Evolutionary conservation across 257 asterid species (phyloP), one percentile per base, ranked within the genome.

Genomic region (Scutellaria minor): DNA sequence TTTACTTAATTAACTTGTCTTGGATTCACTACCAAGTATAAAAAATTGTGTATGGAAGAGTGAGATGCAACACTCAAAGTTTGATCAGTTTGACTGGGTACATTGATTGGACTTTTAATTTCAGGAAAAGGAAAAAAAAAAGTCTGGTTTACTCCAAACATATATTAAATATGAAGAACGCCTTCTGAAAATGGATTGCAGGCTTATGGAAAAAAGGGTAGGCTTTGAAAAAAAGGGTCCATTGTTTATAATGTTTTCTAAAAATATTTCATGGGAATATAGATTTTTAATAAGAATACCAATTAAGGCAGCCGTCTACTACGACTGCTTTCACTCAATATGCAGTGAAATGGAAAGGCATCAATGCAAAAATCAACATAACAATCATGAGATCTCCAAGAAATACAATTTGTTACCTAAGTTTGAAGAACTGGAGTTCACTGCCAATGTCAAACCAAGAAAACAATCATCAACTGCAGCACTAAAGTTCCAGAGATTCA

Each of bases 401-500:
- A 20, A 55, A 66, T 3, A 59, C 47, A 75, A 40, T 48, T 39
- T 41, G 48, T 64, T 87, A 89, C 96, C 97, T 72, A 84, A 71
- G 61, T 80, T 78, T 52, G 93, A 78, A 71, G 82, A 84, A 76
- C 90, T 91, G 72, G 97, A 92, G 70, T 85, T 88, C 74, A 90
- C 85, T 71, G 96, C 97, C 83, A 91, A 83, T 59, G 96, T 87
- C 90, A 91, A 84, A 65, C 93, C 96, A 77, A 91, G 96, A 85
- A 81, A 89, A 77, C 95, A 90, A 74, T 87, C 95, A 77, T 91
- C 95, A 53, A 24, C 71, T 74, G 85, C 70, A 64, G 84, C 52
- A 58, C 93, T 89, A 69, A 85, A 91, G 85, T 86, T 87, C 93
- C 97, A 87, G 61, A 91, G 95, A 85, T 84, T 89, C 87, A 91